phyloP scores from a whole-genome alignment of 768 basidiomycete species.

The Daedalea quercina region DNA sequence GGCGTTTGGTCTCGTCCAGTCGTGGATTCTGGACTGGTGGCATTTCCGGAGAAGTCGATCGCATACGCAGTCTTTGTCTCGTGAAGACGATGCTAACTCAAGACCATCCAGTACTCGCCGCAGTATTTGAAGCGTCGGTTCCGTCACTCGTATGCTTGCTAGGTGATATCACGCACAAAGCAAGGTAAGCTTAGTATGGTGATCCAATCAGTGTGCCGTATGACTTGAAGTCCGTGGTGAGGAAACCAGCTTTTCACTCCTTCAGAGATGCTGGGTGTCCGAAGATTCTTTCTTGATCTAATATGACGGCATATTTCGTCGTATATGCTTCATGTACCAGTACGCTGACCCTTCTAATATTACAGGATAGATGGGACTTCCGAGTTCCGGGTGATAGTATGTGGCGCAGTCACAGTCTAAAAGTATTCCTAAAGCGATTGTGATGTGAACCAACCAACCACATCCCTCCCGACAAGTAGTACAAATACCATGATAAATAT shows the following conservation, averaged over 20 bases:
- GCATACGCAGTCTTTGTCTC: not conserved
- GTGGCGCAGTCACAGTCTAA: not conserved
- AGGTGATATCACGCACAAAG: too few relatives aligned
- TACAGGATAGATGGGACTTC: not conserved
- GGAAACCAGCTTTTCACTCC: slow-evolving; percentile 42
- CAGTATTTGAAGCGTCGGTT: not conserved
- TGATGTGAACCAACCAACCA: not conserved
- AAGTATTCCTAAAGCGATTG: not conserved
- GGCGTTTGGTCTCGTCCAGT: slow-evolving; percentile 64
- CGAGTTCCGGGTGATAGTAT: not conserved
- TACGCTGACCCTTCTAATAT: not conserved
- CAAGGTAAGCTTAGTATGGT: not conserved
- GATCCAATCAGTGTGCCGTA: slow-evolving; percentile 17
- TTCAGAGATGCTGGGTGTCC: slow-evolving; percentile 37
- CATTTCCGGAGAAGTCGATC: slow-evolving; percentile 33
- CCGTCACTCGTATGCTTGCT: not conserved
- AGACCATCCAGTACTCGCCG: not conserved
- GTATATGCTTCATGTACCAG: not conserved
- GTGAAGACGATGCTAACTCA: not conserved
- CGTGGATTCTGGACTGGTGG: slow-evolving; percentile 67
- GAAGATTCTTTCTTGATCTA: slow-evolving; percentile 82
- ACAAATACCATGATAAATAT: not conserved
- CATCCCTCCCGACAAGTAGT: not conserved
- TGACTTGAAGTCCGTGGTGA: slow-evolving; percentile 77
- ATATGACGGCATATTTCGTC: slow-evolving; percentile 53